Base-by-base conservation (phyloP, 179 eudicot species). In the Beta lomatogona region DNA sequence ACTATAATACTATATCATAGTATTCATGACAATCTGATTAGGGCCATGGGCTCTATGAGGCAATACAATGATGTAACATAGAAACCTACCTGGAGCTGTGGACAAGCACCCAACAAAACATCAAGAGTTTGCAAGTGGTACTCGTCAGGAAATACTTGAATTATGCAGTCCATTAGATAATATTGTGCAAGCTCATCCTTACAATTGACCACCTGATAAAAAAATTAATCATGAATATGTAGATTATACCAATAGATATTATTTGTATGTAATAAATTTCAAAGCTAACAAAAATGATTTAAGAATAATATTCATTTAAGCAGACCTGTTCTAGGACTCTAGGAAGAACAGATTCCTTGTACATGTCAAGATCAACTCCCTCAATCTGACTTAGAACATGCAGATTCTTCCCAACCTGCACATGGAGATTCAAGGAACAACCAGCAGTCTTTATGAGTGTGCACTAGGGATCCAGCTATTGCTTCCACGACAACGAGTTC, bases 81-180 rank as follows among this genome's bases (percentile, higher is more conserved):
- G 22, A 50, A 12, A 11, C 16, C 69, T 45, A 16, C 99, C 98
- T 96, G 99, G 76, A 96, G 97, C 85, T 92, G 98, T 52, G 99
- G 97, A 70, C 91, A 95, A 75, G 99, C 95, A 52, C 90, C 93
- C 90, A 95, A 88, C 82, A 95, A 85, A 50, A 86, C 83, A 86
- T 94, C 99, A 71, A 95, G 97, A 73, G 99, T 95, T 89, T 95
- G 98, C 89, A 95, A 86, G 88, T 95, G 99, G 86, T 94, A 94
- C 90, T 95, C 99, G 60, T 95, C 99, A 14, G 99, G 97, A 90
- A 95, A 95, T 58, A 95, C 99, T 88, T 95, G 99, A 82, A 95
- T 95, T 79, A 95, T 84, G 87, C 99, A 95, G 88, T 95, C 99
- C 99, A 95, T 92, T 90, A 95, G 81, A 86, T 95, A 95, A 85